These are phyloP conservation scores for Trichoderma oligosporum DNA, from an alignment of 2,329 filamentous ascomycete species.

Conservation along the genomic window DNA sequence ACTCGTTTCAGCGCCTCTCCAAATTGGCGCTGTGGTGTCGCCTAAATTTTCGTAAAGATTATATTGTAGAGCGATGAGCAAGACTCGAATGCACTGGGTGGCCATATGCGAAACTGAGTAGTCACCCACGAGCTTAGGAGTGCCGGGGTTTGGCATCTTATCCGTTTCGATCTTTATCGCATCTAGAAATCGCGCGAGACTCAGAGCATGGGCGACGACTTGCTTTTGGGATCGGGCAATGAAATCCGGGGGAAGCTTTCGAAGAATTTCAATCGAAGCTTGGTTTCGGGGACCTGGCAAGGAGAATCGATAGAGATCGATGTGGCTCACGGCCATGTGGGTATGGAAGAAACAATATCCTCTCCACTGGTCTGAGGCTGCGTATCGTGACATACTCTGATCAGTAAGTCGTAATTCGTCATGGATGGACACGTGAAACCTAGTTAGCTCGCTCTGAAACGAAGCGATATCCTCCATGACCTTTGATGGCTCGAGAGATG, in stretches of 20 bases:
- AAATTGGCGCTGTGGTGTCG: constrained; percentile 37
- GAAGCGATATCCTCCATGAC: constrained; percentile 37
- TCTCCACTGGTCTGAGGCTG: constrained; percentile 30
- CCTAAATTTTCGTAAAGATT: constrained; percentile 34
- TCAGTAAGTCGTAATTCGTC: constrained; percentile 34
- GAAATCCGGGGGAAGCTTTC: constrained; percentile 36
- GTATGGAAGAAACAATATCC: constrained; percentile 39
- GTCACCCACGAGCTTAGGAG: constrained; percentile 30
- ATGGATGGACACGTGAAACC: constrained; percentile 36
- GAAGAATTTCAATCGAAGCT: constrained; percentile 32
- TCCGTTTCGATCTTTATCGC: constrained; percentile 32
- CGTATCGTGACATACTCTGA: constrained; percentile 32
- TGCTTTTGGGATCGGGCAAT: constrained; percentile 37
- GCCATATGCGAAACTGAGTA: constrained; percentile 33
- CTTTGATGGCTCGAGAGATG: constrained; percentile 34
- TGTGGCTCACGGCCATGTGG: constrained; percentile 35
- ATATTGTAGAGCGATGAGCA: constrained; percentile 37
- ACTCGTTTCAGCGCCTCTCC: constrained; percentile 32
- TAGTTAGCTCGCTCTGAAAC: constrained; percentile 38
- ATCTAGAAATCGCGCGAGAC: constrained; percentile 36
- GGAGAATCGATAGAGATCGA: constrained; percentile 40
- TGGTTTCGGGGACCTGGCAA: constrained; percentile 36
- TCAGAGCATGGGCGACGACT: constrained; percentile 38
- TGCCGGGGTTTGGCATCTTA: constrained; percentile 26
- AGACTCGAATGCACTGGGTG: constrained; percentile 31